phyloP scores from a whole-genome alignment of 1,284 basidiomycete species.

The Schizopora paradoxa region DNA sequence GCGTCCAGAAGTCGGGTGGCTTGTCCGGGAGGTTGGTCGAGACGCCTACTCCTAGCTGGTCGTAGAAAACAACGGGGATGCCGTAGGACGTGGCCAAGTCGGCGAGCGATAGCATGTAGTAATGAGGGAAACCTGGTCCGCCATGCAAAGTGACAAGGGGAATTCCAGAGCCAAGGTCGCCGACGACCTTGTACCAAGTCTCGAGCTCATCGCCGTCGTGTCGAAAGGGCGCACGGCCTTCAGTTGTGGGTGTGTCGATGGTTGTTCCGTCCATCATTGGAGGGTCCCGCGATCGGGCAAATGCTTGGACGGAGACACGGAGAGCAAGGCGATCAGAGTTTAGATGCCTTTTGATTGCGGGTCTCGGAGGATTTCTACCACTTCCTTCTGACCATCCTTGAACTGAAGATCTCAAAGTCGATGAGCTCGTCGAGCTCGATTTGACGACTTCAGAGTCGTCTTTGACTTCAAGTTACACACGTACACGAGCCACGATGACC shows the following conservation, averaged over 20 bases:
- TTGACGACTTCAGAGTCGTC: no score
- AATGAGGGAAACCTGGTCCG: constrained; percentile 38
- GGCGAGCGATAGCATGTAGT: constrained; percentile 37
- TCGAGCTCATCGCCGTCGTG: constrained; percentile 21
- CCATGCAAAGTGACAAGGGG: constrained; percentile 40
- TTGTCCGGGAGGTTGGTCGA: constrained; percentile 40
- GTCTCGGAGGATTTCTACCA: no score
- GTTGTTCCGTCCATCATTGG: no score
- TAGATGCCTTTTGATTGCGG: no score
- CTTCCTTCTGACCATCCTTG: no score
- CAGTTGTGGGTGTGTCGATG: neutral
- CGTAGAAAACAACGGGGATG: constrained; percentile 45
- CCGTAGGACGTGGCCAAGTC: constrained; percentile 26
- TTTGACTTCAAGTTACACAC: no score
- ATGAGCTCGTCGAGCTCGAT: no score
- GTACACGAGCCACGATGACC: no score
- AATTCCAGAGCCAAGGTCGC: constrained; percentile 23
- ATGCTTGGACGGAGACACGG: no score
- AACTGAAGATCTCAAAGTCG: no score
- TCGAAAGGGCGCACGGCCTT: constrained; percentile 1
- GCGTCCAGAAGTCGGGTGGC: constrained; percentile 38
- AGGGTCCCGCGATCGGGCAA: no score
- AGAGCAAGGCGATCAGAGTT: no score
- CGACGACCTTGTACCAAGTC: constrained; percentile 28
- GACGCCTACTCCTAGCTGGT: constrained; percentile 43